These are phyloP conservation scores for Suillus paluster DNA, from an alignment of 768 basidiomycete species.

Conservation along the genomic window DNA sequence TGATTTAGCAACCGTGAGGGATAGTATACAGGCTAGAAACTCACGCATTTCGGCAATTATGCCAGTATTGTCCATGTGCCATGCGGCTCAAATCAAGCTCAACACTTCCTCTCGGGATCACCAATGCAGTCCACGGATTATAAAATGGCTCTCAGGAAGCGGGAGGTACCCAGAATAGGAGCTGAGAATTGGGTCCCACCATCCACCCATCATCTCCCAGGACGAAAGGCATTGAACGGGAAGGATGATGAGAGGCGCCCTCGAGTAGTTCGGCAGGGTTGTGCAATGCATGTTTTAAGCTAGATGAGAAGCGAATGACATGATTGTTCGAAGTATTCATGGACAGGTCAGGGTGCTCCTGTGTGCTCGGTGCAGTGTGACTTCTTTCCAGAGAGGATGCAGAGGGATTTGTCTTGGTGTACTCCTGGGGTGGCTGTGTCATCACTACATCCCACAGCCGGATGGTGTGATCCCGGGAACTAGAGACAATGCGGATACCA, in stretches of 20 bases:
- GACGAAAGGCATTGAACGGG: neutral
- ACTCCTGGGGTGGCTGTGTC: too few species aligned
- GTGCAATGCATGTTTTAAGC: neutral
- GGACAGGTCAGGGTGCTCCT: too few species aligned
- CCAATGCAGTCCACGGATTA: neutral
- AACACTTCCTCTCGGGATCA: slow-evolving; percentile 3
- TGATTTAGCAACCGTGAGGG: neutral
- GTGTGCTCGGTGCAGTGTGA: too few species aligned
- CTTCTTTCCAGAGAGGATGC: too few species aligned
- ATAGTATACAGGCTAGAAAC: neutral
- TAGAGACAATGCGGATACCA: too few species aligned
- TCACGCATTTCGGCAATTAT: neutral
- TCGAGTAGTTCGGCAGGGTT: neutral
- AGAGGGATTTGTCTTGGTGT: too few species aligned
- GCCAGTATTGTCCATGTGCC: slow-evolving; percentile 4
- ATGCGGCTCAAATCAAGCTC: slow-evolving; percentile 8
- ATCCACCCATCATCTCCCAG: neutral
- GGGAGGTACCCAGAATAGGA: neutral
- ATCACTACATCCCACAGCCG: too few species aligned
- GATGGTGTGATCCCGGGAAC: too few species aligned
- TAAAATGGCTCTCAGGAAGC: neutral
- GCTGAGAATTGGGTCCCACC: neutral
- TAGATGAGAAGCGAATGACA: neutral
- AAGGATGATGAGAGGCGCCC: neutral
- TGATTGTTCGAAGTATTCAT: too few species aligned